Base-by-base conservation (phyloP, 75 land plant genomes). In the Selaginella moellendorffii region DNA sequence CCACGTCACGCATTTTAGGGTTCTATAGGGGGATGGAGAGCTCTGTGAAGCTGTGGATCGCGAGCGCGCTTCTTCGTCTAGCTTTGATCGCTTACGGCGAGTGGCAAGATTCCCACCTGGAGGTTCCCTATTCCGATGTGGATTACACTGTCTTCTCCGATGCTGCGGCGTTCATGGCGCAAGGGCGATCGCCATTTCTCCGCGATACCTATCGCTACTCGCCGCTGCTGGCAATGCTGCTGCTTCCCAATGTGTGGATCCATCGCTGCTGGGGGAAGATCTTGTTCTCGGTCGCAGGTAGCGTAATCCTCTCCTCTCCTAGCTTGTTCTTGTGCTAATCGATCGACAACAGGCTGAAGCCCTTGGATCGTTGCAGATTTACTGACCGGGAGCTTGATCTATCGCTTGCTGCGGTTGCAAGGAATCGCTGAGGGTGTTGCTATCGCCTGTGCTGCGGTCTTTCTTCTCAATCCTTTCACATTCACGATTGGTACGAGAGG, bases 401-500 rank as follows among this genome's bases (percentile, higher is more conserved):
- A 74, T 26, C 29, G 20, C 26, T 80, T 90, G 62, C 69, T 95
- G 71, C 72, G 68, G 70, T 63, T 77, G 19, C 83, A 85, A 27
- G 73, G 80, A 12, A 81, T 90, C 22, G 74, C 85, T 20, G 82
- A 81, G 31, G 71, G 79, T 14, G 58, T 75, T 24, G 69, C 76
- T 22, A 60, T 54, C 1, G 61, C 53, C 64, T 84, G 83, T 68
- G 71, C 82, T 18, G 77, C 80, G 27, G 68, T 74, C 51, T 95
- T 96, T 91, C 85, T 95, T 28, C 81, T 90, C 77, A 95, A 95
- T 70, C 99, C 99, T 21, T 95, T 95, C 76, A 95, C 99, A 17
- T 95, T 95, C 70, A 91, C 92, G 5, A 87, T 95, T 66, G 99
- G 83, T 36, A 95, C 99, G 0, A 72, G 99, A 20, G 97, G 99